Conservation (phyloP, 805 yeast genomes). For the Kuraishia hungarica region DNA sequence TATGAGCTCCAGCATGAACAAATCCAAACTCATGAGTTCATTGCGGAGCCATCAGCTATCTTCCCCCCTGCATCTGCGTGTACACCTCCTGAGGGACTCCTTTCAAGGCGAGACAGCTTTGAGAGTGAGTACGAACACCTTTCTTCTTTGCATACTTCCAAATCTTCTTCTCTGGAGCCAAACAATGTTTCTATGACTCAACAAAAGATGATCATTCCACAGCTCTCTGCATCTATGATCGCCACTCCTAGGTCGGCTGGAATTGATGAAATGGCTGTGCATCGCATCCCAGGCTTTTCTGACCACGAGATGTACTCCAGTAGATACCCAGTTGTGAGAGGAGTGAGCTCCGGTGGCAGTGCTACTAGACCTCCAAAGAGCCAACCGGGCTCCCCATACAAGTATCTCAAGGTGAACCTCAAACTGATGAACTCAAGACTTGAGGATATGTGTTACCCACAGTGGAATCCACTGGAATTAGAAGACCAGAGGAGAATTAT, state of each 20-base stretch:
- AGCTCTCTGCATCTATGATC: neutral
- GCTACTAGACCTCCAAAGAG: conserved; percentile 45
- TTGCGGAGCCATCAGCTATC: conserved; percentile 4
- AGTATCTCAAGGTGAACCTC: conserved; percentile 38
- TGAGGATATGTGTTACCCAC: conserved; percentile 39
- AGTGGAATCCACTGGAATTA: conserved; percentile 38
- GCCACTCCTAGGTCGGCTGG: neutral
- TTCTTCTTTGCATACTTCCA: neutral
- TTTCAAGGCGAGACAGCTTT: conserved; percentile 14
- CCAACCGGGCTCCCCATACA: conserved; percentile 7
- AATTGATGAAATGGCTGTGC: neutral
- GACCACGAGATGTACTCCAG: neutral
- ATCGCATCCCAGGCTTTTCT: neutral
- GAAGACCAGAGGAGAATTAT: conserved; percentile 48
- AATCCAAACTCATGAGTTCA: neutral
- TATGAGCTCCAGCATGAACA: neutral
- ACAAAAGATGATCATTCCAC: neutral
- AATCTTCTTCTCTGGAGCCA: neutral
- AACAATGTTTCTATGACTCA: neutral
- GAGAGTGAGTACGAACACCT: conserved; percentile 13
- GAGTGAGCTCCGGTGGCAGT: conserved; percentile 51
- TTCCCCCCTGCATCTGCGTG: conserved; percentile 24
- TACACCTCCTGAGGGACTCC: conserved; percentile 15
- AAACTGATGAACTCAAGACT: conserved; percentile 35
- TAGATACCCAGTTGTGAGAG: conserved; percentile 40